Evolutionary conservation across 495 filamentous ascomycete genomes (phyloP).

Genomic region (Glonium stellatum): DNA sequence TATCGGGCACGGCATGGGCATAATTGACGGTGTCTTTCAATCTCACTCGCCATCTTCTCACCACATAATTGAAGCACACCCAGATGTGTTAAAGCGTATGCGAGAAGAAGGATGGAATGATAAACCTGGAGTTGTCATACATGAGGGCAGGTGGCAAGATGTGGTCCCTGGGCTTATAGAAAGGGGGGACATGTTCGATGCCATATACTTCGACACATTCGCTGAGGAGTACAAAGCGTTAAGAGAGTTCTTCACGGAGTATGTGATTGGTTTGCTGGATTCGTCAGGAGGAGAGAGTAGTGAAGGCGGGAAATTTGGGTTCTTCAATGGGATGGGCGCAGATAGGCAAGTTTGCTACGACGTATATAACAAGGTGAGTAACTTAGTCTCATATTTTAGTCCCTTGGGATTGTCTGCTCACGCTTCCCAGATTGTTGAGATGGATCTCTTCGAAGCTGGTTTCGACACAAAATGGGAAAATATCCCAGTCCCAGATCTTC

Average conservation of each 20-base stretch:
- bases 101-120: conserved; percentile 54
- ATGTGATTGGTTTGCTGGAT: conserved; percentile 70
- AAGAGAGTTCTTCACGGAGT: conserved; percentile 80
- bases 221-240: conserved; percentile 86
- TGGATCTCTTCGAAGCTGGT: conserved; percentile 86
- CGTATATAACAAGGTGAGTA: conserved; percentile 67
- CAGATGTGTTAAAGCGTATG: conserved; percentile 68
- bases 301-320: conserved; percentile 62
- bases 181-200: conserved; percentile 70
- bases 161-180: conserved; percentile 63
- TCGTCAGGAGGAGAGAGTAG: conserved; percentile 38
- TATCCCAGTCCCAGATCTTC: conserved; percentile 57
- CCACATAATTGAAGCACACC: conserved; percentile 88
- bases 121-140: conserved; percentile 56
- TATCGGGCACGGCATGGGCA: conserved; percentile 94
- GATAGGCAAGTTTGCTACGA: conserved; percentile 91
- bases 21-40: conserved; percentile 80
- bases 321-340: conserved; percentile 93
- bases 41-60: conserved; percentile 54
- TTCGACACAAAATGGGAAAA: conserved; percentile 83
- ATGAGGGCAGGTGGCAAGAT: conserved; percentile 80
- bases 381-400: neutral
- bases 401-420: neutral
- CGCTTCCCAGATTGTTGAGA: conserved; percentile 59
- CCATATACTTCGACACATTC: conserved; percentile 97